These are phyloP conservation scores for Cymbopogon flexuosus DNA, from an alignment of 202 grass and related monocot genomes.

Conservation along the genomic window DNA sequence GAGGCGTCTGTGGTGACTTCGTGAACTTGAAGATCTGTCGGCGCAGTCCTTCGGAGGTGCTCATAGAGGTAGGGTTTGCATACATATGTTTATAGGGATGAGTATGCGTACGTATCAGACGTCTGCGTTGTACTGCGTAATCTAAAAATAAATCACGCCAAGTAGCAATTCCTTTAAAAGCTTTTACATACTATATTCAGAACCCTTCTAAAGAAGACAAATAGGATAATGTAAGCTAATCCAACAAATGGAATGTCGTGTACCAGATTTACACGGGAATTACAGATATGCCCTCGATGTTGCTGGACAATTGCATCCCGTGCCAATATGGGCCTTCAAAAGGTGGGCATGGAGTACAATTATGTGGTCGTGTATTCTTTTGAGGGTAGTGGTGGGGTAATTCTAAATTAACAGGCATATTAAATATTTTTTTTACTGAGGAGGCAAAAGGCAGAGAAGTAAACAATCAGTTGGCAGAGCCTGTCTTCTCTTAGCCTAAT, in stretches of 20 bases:
- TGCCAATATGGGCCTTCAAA: constrained; percentile 42
- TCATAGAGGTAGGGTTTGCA: too few species aligned
- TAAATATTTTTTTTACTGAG: background rate
- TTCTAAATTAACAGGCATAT: constrained; percentile 33
- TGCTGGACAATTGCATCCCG: constrained; percentile 18
- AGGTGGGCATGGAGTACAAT: constrained; percentile 49
- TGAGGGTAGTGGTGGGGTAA: constrained; percentile 55
- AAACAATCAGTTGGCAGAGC: constrained; percentile 41
- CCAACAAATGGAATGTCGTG: constrained; percentile 35
- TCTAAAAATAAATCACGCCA: background rate
- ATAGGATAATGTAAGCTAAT: constrained; percentile 26
- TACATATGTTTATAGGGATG: too few species aligned
- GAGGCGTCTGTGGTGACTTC: too few species aligned
- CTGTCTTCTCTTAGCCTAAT: constrained; percentile 30
- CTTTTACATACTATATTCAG: constrained; percentile 22
- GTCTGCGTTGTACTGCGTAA: too few species aligned
- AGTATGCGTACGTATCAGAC: too few species aligned
- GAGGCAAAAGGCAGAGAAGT: constrained; percentile 22
- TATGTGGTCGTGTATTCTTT: constrained; percentile 61
- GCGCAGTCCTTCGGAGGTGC: too few species aligned
- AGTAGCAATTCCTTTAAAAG: constrained; percentile 6
- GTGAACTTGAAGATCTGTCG: too few species aligned
- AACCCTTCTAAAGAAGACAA: constrained; percentile 26
- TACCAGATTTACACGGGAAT: background rate
- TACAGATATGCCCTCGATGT: constrained; percentile 13